Conservation (phyloP, 495 filamentous ascomycete species). For the Hypoxylon crocopeplum region DNA sequence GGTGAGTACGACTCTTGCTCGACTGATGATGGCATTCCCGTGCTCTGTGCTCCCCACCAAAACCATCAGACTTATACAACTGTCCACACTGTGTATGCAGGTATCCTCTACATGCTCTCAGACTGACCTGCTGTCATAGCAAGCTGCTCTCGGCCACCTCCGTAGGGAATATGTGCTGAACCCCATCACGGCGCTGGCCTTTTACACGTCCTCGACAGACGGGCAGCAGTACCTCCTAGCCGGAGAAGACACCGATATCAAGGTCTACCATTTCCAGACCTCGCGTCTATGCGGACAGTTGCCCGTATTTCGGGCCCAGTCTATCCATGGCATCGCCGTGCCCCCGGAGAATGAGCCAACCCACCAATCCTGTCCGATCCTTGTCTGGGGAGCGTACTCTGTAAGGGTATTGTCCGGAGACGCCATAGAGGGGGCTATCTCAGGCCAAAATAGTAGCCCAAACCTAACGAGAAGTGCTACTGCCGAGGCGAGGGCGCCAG, state of each 20-base stretch:
- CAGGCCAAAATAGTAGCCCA: constrained; percentile 2
- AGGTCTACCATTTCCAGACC: constrained; percentile 57
- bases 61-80: not conserved
- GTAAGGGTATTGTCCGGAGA: constrained; percentile 37
- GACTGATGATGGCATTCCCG: constrained; percentile 3
- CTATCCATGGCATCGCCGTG: constrained; percentile 72
- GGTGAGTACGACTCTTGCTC: constrained; percentile 21
- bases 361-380: constrained; percentile 35
- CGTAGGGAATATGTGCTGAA: constrained; percentile 49
- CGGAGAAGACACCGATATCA: constrained; percentile 78
- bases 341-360: constrained; percentile 20
- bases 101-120: not conserved
- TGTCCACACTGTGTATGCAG: not conserved
- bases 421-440: constrained; percentile 32
- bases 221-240: constrained; percentile 61
- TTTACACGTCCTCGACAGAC: constrained; percentile 41
- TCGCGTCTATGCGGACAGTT: constrained; percentile 46
- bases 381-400: constrained; percentile 66
- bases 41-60: constrained; percentile 2
- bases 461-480: constrained; percentile 4
- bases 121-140: constrained; percentile 21
- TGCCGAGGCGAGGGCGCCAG: constrained; percentile 55
- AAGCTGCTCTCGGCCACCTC: constrained; percentile 27
- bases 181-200: constrained; percentile 66
- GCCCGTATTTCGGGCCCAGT: constrained; percentile 65